phyloP scores from a whole-genome alignment of 2,329 filamentous ascomycete genomes.

The Ceratocystis ficicola region DNA sequence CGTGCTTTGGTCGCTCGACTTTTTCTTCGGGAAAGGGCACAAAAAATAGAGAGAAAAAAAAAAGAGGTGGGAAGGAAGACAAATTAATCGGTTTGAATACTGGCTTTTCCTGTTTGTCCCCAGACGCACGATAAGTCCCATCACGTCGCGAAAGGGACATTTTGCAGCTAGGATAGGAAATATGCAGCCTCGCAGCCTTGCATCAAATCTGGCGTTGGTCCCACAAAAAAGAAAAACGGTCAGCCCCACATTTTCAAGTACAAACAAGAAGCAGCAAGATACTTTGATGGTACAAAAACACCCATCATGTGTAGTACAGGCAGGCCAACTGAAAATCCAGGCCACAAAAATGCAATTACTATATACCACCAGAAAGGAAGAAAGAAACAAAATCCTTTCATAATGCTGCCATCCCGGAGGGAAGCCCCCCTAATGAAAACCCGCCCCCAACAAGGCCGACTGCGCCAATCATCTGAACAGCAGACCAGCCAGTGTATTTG shows the following conservation, averaged over 20 bases:
- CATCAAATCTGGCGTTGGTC: background rate
- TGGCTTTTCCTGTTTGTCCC: background rate
- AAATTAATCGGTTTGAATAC: background rate
- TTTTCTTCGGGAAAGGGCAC: background rate
- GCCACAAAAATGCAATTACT: background rate
- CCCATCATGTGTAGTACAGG: too few species aligned
- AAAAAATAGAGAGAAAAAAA: background rate
- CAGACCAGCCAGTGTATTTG: constrained; percentile 20
- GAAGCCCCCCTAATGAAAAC: constrained; percentile 15
- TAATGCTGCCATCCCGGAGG: background rate
- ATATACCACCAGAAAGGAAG: background rate
- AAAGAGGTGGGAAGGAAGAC: background rate
- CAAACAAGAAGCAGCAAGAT: too few species aligned
- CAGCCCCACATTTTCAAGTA: background rate
- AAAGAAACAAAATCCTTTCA: background rate
- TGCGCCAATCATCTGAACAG: constrained; percentile 20
- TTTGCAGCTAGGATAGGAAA: constrained; percentile 2
- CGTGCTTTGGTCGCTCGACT: background rate
- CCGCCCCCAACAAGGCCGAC: constrained; percentile 18
- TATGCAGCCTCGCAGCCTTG: constrained; percentile 6
- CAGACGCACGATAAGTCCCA: background rate
- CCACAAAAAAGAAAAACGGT: background rate
- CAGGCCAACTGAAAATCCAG: too few species aligned
- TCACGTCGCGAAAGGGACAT: constrained; percentile 4
- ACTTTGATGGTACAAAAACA: too few species aligned